Evolutionary conservation across 2,329 filamentous ascomycete genomes (phyloP), one percentile per base, ranked within the genome.

Genomic region (Hypoxylon sp.): DNA sequence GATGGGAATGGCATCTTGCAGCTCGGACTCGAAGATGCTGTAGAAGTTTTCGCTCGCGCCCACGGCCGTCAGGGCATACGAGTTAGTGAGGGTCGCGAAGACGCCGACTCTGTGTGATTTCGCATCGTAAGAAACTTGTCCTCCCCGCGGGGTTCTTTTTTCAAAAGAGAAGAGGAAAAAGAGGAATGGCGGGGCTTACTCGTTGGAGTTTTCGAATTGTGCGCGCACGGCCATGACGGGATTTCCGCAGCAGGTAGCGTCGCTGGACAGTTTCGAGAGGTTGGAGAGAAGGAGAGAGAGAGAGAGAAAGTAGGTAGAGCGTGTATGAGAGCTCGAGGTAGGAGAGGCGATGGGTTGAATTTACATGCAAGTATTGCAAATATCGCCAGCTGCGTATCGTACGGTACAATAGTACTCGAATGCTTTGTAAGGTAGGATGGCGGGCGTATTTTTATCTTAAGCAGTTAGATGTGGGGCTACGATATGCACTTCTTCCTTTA

Each of bases 41-140:
- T 98, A 98, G 79, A 99, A 99, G 85, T 98, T 98, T 83, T 97
- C 93, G 73, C 92, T 97, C 70, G 91, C 93, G 73, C 95, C 95
- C 67, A 97, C 87, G 65, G 94, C 93, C 69, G 97, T 92, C 70
- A 99, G 84, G 69, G 93, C 92, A 78, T 97, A 99, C 59, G 92
- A 94, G 80, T 99, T 99, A 69, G 95, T 99, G 74, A 99, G 89
- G 62, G 92, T 97, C 60, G 93, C 81, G 78, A 99, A 99, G 74
- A 98, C 95, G 75, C 95, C 95, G 74, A 99, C 91, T 81, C 93
- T 97, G 26, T 49, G 31, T 47, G n/a, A 15, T 54, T 45, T 62
- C 24, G 37, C 59, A 62, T 63, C 40, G 58, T 67, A 35, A 66
- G 48, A 51, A 48, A 47, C 40, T 50, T 51, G 47, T 27, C 17